Evolutionary conservation across 2,329 filamentous ascomycete species (phyloP).

Genomic region (Neurospora sp.): DNA sequence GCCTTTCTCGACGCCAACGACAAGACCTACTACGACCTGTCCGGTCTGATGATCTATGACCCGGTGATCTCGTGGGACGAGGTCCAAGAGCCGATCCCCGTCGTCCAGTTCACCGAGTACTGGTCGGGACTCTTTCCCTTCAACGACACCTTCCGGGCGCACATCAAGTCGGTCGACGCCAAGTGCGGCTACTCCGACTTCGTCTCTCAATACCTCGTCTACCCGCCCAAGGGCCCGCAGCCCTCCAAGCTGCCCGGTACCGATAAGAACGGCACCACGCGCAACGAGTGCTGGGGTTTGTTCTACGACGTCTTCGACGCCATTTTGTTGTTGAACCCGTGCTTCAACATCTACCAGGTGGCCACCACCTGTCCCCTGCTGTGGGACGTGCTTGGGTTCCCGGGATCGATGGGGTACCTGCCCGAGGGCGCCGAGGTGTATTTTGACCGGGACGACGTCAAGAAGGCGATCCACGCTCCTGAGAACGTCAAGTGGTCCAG

Average conservation of each 20-base stretch:
- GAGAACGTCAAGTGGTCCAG: conserved; percentile 41
- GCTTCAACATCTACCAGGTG: conserved; percentile 70
- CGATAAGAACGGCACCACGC: conserved; percentile 24
- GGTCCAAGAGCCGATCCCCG: conserved; percentile 35
- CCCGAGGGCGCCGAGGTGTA: conserved; percentile 55
- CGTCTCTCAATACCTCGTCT: conserved; percentile 52
- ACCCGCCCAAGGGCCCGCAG: conserved; percentile 55
- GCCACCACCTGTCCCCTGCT: conserved; percentile 60
- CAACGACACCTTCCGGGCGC: conserved; percentile 46
- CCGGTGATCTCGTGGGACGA: conserved; percentile 48
- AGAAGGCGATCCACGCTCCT: conserved; percentile 61
- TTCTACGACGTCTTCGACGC: conserved; percentile 47
- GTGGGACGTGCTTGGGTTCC: conserved; percentile 62
- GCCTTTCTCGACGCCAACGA: conserved; percentile 62
- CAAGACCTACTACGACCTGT: conserved; percentile 56
- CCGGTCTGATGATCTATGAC: conserved; percentile 64
- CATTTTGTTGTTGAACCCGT: conserved; percentile 55
- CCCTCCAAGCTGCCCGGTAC: conserved; percentile 38
- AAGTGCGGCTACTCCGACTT: conserved; percentile 55
- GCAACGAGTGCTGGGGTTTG: conserved; percentile 44
- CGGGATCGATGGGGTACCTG: conserved; percentile 53
- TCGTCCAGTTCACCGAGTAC: conserved; percentile 50
- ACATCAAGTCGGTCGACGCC: conserved; percentile 41
- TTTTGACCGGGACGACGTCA: conserved; percentile 63
- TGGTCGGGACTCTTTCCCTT: conserved; percentile 52